phyloP scores from a whole-genome alignment of 139 green algal species.

The Eudorina sp. region DNA sequence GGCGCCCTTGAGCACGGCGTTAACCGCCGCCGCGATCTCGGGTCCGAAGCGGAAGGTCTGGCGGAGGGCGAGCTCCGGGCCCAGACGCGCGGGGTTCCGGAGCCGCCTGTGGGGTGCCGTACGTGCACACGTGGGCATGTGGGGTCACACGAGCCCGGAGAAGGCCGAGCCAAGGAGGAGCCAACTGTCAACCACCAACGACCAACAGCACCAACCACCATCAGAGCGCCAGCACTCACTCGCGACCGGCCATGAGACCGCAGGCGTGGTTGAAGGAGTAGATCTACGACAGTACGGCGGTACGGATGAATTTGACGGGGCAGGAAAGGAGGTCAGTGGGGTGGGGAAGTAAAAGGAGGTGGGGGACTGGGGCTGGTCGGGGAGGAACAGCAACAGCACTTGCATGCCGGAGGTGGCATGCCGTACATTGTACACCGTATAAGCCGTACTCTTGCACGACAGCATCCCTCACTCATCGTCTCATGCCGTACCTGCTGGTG shows the following conservation, averaged over 20 bases:
- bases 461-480: not conserved
- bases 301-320: not conserved
- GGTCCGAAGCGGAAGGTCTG: not conserved
- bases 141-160: no score
- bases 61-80: not conserved
- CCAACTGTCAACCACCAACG: no score
- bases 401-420: not conserved
- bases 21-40: not conserved
- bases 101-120: no score
- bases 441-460: no score
- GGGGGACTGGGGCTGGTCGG: not conserved
- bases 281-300: slow-evolving; percentile 36
- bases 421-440: no score
- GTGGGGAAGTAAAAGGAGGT: not conserved
- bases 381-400: not conserved
- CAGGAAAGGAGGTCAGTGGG: not conserved
- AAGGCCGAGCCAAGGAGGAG: no score
- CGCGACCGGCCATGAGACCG: not conserved
- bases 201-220: no score
- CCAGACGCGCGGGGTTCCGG: no score
- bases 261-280: slow-evolving; percentile 45
- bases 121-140: no score
- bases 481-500: slow-evolving; percentile 28
- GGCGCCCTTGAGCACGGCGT: not conserved
- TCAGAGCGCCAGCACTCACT: no score